Evolutionary conservation across 225 moss, liverwort and hornwort species (phyloP).

Genomic region (Thuidium tamariscinum): DNA sequence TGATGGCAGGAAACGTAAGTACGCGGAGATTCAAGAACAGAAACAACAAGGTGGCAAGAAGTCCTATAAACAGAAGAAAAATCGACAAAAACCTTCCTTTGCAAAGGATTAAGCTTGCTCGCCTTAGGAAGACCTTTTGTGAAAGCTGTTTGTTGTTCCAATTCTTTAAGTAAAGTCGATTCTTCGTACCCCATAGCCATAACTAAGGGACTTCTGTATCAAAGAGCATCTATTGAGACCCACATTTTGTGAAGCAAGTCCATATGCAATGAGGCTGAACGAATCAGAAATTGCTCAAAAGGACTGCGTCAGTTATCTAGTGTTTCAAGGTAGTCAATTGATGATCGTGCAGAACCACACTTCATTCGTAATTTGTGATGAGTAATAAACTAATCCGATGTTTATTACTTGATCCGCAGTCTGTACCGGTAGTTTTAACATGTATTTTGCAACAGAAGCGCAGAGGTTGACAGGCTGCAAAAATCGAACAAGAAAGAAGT

Average conservation of each 20-base stretch:
- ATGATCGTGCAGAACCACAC: background rate
- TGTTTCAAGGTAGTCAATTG: background rate
- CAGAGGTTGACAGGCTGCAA: background rate
- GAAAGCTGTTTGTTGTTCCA: background rate
- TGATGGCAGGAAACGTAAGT: slow-evolving; percentile 62
- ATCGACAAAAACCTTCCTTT: slow-evolving; percentile 56
- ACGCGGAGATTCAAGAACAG: slow-evolving; percentile 58
- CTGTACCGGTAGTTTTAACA: background rate
- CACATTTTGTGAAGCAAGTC: background rate
- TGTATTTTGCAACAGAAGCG: background rate
- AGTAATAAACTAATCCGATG: background rate
- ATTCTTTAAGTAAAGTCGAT: background rate
- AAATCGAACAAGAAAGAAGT: background rate
- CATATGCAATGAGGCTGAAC: background rate
- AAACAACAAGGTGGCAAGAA: slow-evolving; percentile 70
- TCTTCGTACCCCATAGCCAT: background rate
- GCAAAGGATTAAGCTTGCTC: slow-evolving; percentile 26
- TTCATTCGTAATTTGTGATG: background rate
- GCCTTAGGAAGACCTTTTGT: background rate
- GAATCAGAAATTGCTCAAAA: background rate
- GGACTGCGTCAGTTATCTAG: background rate
- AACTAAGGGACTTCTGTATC: background rate
- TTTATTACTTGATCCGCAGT: background rate
- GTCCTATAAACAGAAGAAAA: slow-evolving; percentile 62
- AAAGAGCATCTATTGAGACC: background rate